A percentile compares a stretch with the other conserved stretches of the same genome.
Conservation (phyloP, 192 early-diverging fungal genomes). For the Kickxella alabastrina region DNA sequence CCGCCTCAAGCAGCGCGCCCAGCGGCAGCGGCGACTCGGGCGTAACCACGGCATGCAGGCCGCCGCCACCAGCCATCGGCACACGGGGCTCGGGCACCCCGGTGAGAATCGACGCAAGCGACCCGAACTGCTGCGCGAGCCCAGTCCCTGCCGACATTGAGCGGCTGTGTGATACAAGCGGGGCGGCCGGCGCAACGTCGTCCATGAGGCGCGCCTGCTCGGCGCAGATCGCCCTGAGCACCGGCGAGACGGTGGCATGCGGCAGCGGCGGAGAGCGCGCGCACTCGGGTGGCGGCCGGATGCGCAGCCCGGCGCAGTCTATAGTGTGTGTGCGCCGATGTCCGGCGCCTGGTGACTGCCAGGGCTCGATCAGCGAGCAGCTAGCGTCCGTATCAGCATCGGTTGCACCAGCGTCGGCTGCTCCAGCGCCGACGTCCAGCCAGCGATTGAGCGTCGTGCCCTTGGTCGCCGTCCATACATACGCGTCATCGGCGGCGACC, state of each 20-base stretch:
- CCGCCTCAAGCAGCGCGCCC: slow-evolving; percentile 24
- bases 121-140: background rate
- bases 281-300: background rate
- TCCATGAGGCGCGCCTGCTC: slow-evolving; percentile 26
- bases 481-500: slow-evolving; percentile 79
- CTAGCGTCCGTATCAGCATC: background rate
- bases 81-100: background rate
- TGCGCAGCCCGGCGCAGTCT: slow-evolving; percentile 2
- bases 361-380: slow-evolving; percentile 15
- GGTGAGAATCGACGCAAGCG: slow-evolving; percentile 4
- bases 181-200: slow-evolving; percentile 1
- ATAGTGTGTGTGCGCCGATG: slow-evolving; percentile 29
- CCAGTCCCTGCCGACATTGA: slow-evolving; percentile 7
- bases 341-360: slow-evolving; percentile 2
- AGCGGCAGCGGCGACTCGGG: slow-evolving; percentile 38
- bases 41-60: slow-evolving; percentile 7
- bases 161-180: slow-evolving; percentile 3
- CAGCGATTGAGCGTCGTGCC: slow-evolving; percentile 82
- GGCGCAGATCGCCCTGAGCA: slow-evolving; percentile 37
- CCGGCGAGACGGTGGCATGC: slow-evolving; percentile 14
- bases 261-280: background rate
- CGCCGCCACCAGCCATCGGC: background rate
- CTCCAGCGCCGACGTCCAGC: slow-evolving; percentile 36
- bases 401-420: background rate
- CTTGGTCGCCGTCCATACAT: slow-evolving; percentile 89